Evolutionary conservation across 106 monocot genomes (phyloP).

Genomic region (Apostasia ramifera): DNA sequence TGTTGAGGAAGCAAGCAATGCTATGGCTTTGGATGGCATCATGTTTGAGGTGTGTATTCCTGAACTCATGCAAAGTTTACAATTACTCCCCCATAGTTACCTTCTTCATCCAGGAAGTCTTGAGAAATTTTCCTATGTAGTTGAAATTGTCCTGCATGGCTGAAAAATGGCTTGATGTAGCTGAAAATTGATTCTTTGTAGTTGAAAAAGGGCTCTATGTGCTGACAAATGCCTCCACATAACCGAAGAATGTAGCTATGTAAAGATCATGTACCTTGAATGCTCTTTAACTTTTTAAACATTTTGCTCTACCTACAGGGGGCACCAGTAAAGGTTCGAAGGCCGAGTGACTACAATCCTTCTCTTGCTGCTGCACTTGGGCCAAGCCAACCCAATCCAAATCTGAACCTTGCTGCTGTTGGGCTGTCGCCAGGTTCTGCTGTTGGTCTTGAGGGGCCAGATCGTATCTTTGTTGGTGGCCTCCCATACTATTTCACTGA

Average conservation of each 20-base stretch:
- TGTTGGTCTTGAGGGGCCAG: slow-evolving; percentile 50
- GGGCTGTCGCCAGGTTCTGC: slow-evolving; percentile 47
- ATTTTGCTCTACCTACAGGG: slow-evolving; percentile 25
- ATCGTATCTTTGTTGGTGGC: slow-evolving; percentile 59
- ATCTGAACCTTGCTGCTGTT: slow-evolving; percentile 57
- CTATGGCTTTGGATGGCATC: slow-evolving; percentile 98
- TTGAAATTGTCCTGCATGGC: no score
- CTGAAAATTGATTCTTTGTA: no score
- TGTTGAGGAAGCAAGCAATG: slow-evolving; percentile 98
- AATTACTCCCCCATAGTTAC: no score
- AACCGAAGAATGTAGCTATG: not conserved
- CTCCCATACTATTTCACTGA: slow-evolving; percentile 65
- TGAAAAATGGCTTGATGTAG: no score
- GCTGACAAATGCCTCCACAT: no score
- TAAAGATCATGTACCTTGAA: not conserved
- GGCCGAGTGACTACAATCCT: slow-evolving; percentile 77
- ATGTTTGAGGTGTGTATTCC: slow-evolving; percentile 76
- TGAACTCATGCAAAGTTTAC: not conserved
- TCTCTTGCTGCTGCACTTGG: slow-evolving; percentile 53
- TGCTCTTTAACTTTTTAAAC: not conserved
- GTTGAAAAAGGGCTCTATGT: no score
- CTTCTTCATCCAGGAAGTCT: no score
- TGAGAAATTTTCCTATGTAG: no score
- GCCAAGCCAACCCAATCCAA: slow-evolving; percentile 51
- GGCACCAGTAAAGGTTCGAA: slow-evolving; percentile 72